These are phyloP conservation scores for Phlebiopsis gigantea DNA, from an alignment of 768 basidiomycete species.

Conservation along the genomic window DNA sequence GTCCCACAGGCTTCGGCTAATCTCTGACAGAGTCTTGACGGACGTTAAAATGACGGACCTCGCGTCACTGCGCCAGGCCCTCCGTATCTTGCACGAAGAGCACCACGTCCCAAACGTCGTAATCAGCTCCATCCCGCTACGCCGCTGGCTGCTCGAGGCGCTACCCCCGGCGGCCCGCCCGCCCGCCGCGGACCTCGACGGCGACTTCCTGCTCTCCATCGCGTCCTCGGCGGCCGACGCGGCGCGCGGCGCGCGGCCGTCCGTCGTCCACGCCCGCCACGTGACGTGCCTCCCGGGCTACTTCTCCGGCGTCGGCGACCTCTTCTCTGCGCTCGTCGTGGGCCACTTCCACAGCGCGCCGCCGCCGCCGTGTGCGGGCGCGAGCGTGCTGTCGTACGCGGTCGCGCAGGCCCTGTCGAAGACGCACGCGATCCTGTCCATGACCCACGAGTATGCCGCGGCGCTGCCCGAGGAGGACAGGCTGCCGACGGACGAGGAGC, in stretches of 20 bases:
- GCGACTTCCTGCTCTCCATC: conserved; percentile 71
- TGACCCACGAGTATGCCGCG: conserved; percentile 56
- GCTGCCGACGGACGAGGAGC: conserved; percentile 69
- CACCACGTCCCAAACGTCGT: conserved; percentile 83
- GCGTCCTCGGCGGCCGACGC: conserved; percentile 45
- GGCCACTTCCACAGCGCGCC: conserved; percentile 65
- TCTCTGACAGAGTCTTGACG: conserved; percentile 63
- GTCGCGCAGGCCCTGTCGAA: conserved; percentile 65
- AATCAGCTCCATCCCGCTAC: conserved; percentile 82
- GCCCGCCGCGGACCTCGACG: conserved; percentile 17
- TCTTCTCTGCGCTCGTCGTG: conserved; percentile 89
- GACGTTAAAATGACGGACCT: conserved; percentile 63
- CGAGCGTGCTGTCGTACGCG: conserved; percentile 49
- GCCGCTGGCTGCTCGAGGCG: conserved; percentile 49
- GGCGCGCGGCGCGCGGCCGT: conserved; percentile 18
- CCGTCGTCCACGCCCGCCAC: conserved; percentile 59
- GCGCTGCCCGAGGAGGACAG: conserved; percentile 55
- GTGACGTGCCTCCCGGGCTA: conserved; percentile 84
- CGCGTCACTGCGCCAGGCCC: conserved; percentile 57
- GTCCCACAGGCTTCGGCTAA: background rate
- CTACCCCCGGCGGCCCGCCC: conserved; percentile 44
- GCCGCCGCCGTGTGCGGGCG: background rate
- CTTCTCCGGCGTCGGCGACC: conserved; percentile 95
- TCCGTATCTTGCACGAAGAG: conserved; percentile 69
- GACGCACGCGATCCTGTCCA: conserved; percentile 64